Percentiles rank a stretch among this genome's conserved stretches.
These are phyloP conservation scores for Thielaviopsis punctulata DNA, from an alignment of 2,329 filamentous ascomycete genomes.

Conservation along the genomic window DNA sequence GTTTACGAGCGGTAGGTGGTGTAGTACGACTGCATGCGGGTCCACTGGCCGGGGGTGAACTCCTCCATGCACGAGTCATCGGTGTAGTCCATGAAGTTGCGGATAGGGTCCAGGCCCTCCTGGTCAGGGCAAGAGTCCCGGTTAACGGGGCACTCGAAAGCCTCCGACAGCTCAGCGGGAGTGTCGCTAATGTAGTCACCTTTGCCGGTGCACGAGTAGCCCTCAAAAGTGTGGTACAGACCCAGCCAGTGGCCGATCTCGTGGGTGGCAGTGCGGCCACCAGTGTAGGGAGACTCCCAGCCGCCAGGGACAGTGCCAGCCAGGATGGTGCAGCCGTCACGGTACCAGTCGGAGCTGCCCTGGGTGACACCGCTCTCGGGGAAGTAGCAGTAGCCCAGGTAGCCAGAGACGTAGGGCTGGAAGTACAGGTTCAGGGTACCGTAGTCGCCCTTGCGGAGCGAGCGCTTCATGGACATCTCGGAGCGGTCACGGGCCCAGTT, in stretches of 20 bases:
- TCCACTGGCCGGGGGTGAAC: slow-evolving; percentile 26
- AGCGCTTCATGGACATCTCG: slow-evolving; percentile 27
- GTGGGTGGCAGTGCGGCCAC: slow-evolving; percentile 21
- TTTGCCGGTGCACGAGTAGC: slow-evolving; percentile 18
- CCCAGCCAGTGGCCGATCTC: slow-evolving; percentile 33
- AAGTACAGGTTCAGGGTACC: slow-evolving; percentile 22
- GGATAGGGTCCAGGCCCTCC: slow-evolving; percentile 21
- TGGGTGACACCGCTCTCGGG: slow-evolving; percentile 19
- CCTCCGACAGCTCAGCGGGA: slow-evolving; percentile 20
- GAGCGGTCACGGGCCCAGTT: slow-evolving; percentile 26
- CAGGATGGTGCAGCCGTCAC: slow-evolving; percentile 25
- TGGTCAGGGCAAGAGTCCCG: slow-evolving; percentile 21
- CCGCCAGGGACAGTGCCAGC: slow-evolving; percentile 23
- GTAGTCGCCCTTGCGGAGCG: slow-evolving; percentile 29
- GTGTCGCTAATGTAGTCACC: slow-evolving; percentile 27
- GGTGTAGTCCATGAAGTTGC: slow-evolving; percentile 26
- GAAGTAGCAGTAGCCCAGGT: slow-evolving; percentile 31
- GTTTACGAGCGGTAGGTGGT: slow-evolving; percentile 7
- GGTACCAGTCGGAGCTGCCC: slow-evolving; percentile 20
- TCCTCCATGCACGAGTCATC: slow-evolving; percentile 27
- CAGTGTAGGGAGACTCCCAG: slow-evolving; percentile 19
- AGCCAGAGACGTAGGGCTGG: slow-evolving; percentile 19
- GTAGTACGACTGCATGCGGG: slow-evolving; percentile 11
- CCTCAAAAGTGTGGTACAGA: slow-evolving; percentile 30
- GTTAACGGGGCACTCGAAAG: slow-evolving; percentile 21